phyloP scores from a whole-genome alignment of 331 rosid genomes.

The Quercus phellos region DNA sequence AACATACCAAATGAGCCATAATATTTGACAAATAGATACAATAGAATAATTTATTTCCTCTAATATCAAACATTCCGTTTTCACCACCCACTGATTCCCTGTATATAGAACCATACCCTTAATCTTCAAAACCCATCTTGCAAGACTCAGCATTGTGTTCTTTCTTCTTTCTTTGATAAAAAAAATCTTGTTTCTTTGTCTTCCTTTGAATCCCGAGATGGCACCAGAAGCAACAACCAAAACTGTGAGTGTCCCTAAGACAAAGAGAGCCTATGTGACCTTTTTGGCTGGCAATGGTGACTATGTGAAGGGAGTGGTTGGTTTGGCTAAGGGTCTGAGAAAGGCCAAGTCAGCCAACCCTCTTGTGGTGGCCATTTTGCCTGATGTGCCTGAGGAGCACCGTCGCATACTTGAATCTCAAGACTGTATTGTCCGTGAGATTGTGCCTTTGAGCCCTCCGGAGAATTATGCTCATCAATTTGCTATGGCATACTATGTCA shows the following conservation, averaged over 20 bases:
- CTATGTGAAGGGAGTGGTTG: slow-evolving; percentile 53
- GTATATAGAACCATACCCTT: not conserved
- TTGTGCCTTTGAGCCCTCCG: slow-evolving; percentile 39
- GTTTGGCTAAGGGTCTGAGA: slow-evolving; percentile 48
- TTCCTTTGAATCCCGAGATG: not conserved
- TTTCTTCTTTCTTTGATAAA: not conserved
- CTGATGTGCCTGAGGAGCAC: slow-evolving; percentile 49
- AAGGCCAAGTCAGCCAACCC: slow-evolving; percentile 43
- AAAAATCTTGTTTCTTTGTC: not conserved
- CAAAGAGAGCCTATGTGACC: slow-evolving; percentile 39
- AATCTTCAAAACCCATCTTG: not conserved
- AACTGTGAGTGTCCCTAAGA: not conserved
- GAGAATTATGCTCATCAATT: slow-evolving; percentile 29
- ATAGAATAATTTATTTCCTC: no score
- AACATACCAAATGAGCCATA: no score
- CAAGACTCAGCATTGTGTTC: not conserved
- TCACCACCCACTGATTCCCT: not conserved
- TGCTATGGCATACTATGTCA: slow-evolving; percentile 48
- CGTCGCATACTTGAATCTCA: slow-evolving; percentile 33
- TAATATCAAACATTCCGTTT: not conserved
- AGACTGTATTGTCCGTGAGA: slow-evolving; percentile 40
- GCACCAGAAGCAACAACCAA: not conserved
- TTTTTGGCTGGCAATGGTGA: slow-evolving; percentile 53
- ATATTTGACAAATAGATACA: no score
- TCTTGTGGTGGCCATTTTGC: slow-evolving; percentile 40